phyloP scores from a whole-genome alignment of 169 alveolate genomes.

The Blepharisma undulans region DNA sequence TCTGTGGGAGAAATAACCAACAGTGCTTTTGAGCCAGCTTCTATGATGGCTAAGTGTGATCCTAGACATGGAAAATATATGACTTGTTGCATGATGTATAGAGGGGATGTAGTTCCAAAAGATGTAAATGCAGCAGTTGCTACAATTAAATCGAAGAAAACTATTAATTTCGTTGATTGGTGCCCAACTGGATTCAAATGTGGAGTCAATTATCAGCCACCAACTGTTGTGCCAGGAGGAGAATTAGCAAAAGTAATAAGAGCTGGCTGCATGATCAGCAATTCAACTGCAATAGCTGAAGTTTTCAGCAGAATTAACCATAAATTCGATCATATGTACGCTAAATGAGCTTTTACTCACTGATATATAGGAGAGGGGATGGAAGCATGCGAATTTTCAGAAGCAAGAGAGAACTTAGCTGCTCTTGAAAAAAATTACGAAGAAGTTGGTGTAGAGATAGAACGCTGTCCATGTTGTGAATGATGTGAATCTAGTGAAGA shows the following conservation, averaged over 20 bases:
- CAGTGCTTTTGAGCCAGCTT: slow-evolving; percentile 98
- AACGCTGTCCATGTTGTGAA: too few relatives aligned
- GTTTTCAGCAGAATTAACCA: slow-evolving; percentile 97
- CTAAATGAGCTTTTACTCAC: slow-evolving; percentile 99
- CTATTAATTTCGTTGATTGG: slow-evolving; percentile 98
- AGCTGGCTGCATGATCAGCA: slow-evolving; percentile 97
- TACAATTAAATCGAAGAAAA: slow-evolving; percentile 96
- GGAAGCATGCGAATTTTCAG: slow-evolving; percentile 99
- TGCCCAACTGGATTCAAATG: slow-evolving; percentile 99
- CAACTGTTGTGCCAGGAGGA: slow-evolving; percentile 99
- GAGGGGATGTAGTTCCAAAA: slow-evolving; percentile 99
- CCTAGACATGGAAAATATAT: slow-evolving; percentile 99
- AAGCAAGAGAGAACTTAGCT: slow-evolving; percentile 99
- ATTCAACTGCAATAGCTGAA: slow-evolving; percentile 98
- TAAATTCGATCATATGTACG: slow-evolving; percentile 97
- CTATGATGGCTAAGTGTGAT: slow-evolving; percentile 98
- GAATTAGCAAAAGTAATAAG: slow-evolving; percentile 98
- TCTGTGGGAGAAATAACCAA: slow-evolving; percentile 98
- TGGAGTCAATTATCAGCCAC: slow-evolving; percentile 99
- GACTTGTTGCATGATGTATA: slow-evolving; percentile 96
- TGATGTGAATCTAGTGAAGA: too few relatives aligned
- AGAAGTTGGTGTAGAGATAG: too few relatives aligned
- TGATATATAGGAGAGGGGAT: slow-evolving; percentile 99
- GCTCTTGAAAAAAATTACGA: slow-evolving; percentile 97
- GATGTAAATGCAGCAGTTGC: slow-evolving; percentile 99